Evolutionary conservation across 495 filamentous ascomycete species (phyloP).

Genomic region (Hypoxylon subgilvum): DNA sequence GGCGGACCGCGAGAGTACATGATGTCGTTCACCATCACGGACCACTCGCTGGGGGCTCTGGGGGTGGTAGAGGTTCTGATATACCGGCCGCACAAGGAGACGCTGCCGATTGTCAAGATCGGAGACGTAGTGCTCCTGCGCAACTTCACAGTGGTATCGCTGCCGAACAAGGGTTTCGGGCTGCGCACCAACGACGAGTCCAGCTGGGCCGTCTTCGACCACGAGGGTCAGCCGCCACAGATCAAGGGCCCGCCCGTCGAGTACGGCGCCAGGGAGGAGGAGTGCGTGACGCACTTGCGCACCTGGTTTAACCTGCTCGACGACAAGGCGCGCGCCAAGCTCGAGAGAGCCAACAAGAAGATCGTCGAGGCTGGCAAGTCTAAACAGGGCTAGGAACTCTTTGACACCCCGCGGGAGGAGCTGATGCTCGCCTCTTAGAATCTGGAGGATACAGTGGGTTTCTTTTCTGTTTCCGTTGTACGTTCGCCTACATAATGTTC

Average conservation of each 20-base stretch:
- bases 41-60: conserved; percentile 60
- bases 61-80: conserved; percentile 67
- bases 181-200: conserved; percentile 51
- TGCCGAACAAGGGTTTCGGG: conserved; percentile 56
- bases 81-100: conserved; percentile 73
- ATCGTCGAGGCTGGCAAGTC: conserved; percentile 38
- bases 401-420: background rate
- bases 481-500: no score
- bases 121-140: conserved; percentile 81
- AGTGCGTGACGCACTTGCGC: conserved; percentile 43
- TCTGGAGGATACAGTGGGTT: no score
- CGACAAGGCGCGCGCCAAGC: conserved; percentile 42
- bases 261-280: conserved; percentile 44
- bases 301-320: conserved; percentile 52
- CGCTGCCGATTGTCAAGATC: conserved; percentile 68
- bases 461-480: no score
- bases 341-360: conserved; percentile 51
- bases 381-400: conserved; percentile 17
- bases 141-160: conserved; percentile 70
- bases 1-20: conserved; percentile 72
- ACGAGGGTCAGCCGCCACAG: conserved; percentile 44
- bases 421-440: no score
- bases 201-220: conserved; percentile 69
- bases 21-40: conserved; percentile 72
- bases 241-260: conserved; percentile 55